Conservation (phyloP, 140 eudicot genomes). For the Stevia rebaudiana region DNA sequence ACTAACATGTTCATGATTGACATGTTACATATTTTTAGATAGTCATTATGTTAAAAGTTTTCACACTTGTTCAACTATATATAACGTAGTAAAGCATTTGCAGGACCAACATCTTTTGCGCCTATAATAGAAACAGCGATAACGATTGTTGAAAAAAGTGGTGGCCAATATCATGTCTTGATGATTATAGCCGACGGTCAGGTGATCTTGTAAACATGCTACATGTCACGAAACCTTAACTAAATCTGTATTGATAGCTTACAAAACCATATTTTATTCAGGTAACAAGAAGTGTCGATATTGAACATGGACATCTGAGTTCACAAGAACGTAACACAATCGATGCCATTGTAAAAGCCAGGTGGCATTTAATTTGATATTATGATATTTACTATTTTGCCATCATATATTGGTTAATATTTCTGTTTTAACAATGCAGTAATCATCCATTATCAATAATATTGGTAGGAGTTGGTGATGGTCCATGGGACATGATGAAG, state of each 20-base stretch:
- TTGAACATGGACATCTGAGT: conserved; percentile 43
- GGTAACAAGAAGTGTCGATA: conserved; percentile 72
- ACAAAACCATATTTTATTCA: neutral
- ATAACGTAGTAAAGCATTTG: neutral
- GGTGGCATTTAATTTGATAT: conserved; percentile 31
- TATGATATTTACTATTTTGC: neutral
- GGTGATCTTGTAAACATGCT: conserved; percentile 24
- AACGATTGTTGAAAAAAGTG: conserved; percentile 62
- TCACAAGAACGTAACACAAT: conserved; percentile 66
- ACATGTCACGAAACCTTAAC: neutral
- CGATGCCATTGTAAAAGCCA: conserved; percentile 78
- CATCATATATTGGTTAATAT: neutral
- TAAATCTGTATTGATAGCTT: neutral
- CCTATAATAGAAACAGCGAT: conserved; percentile 71
- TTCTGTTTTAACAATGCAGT: conserved; percentile 23
- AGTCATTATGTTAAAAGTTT: too few relatives aligned
- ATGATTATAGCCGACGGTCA: conserved; percentile 81
- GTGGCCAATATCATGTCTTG: conserved; percentile 78
- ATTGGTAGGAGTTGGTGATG: conserved; percentile 85
- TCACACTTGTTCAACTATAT: too few relatives aligned
- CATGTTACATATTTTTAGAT: too few relatives aligned
- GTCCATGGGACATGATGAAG: conserved; percentile 87
- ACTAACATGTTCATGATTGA: too few relatives aligned
- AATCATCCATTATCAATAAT: conserved; percentile 68
- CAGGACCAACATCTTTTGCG: conserved; percentile 86